Base-by-base conservation (phyloP, 176 grass and related monocot species). In the Aegilops tauschii region DNA sequence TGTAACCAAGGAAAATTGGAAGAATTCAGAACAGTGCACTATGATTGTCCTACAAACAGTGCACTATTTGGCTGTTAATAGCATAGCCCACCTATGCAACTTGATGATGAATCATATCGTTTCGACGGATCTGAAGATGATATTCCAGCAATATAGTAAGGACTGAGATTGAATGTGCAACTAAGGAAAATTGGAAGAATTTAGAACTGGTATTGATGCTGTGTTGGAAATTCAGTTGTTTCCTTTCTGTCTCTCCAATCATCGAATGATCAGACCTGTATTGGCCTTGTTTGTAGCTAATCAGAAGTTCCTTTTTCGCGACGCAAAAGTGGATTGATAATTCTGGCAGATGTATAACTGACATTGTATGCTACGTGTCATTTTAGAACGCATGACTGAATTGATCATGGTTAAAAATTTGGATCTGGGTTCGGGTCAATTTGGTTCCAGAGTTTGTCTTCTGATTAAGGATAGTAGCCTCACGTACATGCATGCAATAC, bases 1-100 rank as follows among this genome's bases (percentile, higher is more conserved):
- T 83, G 31, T n/a, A 84, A 65, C 63, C 47, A 70, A 82, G 36
- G 28, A 81, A 31, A 61, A 77, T 69, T 9, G 42, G 62, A 80
- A 81, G 25, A 76, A 61, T 32, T 68, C 35, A 2, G 40, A 69
- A 35, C 29, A 47, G 11, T 47, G 44, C 44, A 47, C 44, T 47
- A 77, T 56, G 5, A 32, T 56, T 77, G 8, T 56, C 16, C 8
- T 56, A 56, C 16, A 77, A 56, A 20, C 16, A 10, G 7, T 20
- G 14, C 29, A 14, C 28, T 49, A 29, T 49, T 31, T 20, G 45
- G 14, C 73, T 76, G 14, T 76, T 54, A 76, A 76, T 76, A 54
- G 73, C 27, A 52, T 49, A 49, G 40, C 23, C 40, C 25, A 18
- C 8, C 9, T 32, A 76, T 27, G 14, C 25, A 76, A 76, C 44